Evolutionary conservation across 2,329 filamentous ascomycete species (phyloP), one percentile per base, ranked within the genome.

Genomic region (Plenodomus tracheiphilus): DNA sequence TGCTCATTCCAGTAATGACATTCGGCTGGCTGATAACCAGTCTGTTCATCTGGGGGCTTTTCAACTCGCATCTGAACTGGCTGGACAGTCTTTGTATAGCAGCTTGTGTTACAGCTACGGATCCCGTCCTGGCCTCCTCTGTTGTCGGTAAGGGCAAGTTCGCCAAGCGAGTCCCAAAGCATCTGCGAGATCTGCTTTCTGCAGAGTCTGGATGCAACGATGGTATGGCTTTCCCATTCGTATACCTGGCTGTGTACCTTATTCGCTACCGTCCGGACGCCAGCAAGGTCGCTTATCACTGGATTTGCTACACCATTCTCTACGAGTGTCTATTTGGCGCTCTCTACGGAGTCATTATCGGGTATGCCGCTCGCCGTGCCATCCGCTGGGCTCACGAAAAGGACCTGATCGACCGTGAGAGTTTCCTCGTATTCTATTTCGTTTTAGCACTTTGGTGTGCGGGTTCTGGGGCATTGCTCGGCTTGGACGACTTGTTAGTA

Each of bases 131-230:
- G 67, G 94, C 94, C 21, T 97, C 94, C 13, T 99, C 94, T 15
- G 94, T 99, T 46, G 94, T 99, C 43, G 94, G 94, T 71, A 99
- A 97, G 77, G 94, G 94, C 65, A 99, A 99, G 74, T 99, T 99
- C 66, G 93, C 94, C 30, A 96, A 96, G 77, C 86, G 94, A 55
- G 91, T 99, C 4, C 94, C 94, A 18, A 97, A 97, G 78, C 94
- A 99, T 85, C 78, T 99, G 76, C 84, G 94, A 80, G 94, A 99
- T 75, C 71, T 99, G 43, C 79, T 99, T 11, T 99, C 94, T 4
- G 92, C 92, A 47, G 94, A 99, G 75, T 99, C 94, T 7, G 94
- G 94, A 22, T 99, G 94, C 77, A 99, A 99, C 80, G 94, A 99
- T 72, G 94, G 94, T 75, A 99, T 99, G 94, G 94, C 94, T 1